Evolutionary conservation across 805 yeast genomes (phyloP), one percentile per base, ranked within the genome.

Genomic region (Lipomyces mesembrius): DNA sequence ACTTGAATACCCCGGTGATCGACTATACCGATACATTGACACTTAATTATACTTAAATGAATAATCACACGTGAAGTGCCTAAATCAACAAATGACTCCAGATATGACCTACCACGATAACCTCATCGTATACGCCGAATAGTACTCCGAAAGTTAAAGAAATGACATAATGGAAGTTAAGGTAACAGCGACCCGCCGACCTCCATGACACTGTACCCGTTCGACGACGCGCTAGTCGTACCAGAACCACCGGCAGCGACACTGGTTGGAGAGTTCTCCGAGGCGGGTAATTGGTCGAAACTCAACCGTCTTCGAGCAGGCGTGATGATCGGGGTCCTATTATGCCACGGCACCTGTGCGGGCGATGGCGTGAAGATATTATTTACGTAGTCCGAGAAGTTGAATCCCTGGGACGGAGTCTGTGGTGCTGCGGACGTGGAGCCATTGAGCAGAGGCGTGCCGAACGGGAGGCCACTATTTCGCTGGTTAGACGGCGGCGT

Each of bases 341-440:
- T 53, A 63, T 59, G 68, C 65, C 73, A 66, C 39, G 69, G 72
- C 49, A 56, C 63, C 60, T 71, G 74, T 3, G 77, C 77, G 3
- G 78, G 78, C 1, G 77, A 74, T 6, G 61, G 90, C 7, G 72
- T 68, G 61, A 64, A 67, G 32, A 86, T 2, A 95, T 95, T 0
- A 75, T 91, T 89, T 51, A 91, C 89, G 75, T 90, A 91, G 75
- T 91, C 97, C 75, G 86, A 88, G 87, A 91, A 86, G 77, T 91
- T 90, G 79, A 91, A 90, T 59, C 75, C 79, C 29, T 79, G 80
- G 29, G 80, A 75, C 37, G 82, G 76, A 53, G 79, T 72, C 69
- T 75, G 74, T 52, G 79, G 74, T 68, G 80, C 67, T 63, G 69
- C 14, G 8, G 49, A n/a, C 49, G 49, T 17, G 2, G 49, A 43